Conservation (phyloP, 2,329 filamentous ascomycete genomes). For the Zymoseptoria ardabiliae region DNA sequence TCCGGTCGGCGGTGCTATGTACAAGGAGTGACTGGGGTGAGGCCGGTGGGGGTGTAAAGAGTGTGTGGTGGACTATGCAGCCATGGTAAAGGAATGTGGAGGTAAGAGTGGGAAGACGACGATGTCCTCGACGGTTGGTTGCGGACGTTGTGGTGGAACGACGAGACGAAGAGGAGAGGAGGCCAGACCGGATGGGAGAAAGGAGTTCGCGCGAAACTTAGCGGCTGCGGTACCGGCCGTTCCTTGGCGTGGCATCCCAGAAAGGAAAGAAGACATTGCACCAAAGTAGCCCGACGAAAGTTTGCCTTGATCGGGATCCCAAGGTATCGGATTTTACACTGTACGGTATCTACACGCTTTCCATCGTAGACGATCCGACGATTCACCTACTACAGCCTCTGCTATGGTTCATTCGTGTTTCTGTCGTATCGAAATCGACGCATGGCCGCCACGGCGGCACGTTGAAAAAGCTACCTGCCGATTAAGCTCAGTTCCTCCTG, state of each 20-base stretch:
- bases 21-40: slow-evolving; percentile 21
- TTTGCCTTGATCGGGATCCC: too few relatives aligned
- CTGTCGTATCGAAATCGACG: neutral
- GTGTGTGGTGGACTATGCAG: neutral
- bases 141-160: neutral
- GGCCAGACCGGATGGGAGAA: neutral
- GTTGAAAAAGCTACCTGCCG: neutral
- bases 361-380: neutral
- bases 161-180: neutral
- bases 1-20: slow-evolving; percentile 9
- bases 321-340: too few relatives aligned
- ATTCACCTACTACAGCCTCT: neutral
- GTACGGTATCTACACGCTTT: neutral
- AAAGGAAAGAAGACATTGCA: too few relatives aligned
- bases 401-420: neutral
- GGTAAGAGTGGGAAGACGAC: neutral
- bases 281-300: too few relatives aligned
- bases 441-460: neutral
- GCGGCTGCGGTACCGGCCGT: neutral
- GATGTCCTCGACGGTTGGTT: neutral
- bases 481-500: neutral
- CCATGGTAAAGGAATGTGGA: neutral
- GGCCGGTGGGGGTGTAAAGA: neutral
- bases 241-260: too few relatives aligned
- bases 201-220: neutral